phyloP scores from a whole-genome alignment of 2,329 filamentous ascomycete species.

The Ascochyta koolunga region DNA sequence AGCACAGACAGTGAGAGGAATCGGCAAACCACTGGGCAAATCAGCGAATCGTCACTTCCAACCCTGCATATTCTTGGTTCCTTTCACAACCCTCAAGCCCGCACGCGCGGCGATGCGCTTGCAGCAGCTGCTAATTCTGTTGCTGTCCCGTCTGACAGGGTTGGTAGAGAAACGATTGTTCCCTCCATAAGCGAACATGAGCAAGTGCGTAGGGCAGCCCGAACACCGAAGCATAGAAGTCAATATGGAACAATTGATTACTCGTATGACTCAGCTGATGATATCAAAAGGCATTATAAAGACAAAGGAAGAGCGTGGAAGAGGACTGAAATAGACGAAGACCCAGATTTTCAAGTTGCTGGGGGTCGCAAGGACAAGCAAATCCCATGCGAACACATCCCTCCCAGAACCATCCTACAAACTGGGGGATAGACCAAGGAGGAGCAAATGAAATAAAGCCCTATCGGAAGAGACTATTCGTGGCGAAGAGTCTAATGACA shows the following conservation, averaged over 20 bases:
- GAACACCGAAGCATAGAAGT: neutral
- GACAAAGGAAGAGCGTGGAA: neutral
- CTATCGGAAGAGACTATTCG: too few relatives aligned
- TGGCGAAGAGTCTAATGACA: neutral
- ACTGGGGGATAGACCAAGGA: neutral
- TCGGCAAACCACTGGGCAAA: neutral
- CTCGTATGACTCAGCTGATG: neutral
- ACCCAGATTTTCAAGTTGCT: neutral
- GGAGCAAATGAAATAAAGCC: neutral
- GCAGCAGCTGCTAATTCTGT: neutral
- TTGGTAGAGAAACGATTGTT: too few relatives aligned
- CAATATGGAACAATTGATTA: neutral
- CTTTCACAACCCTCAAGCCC: neutral
- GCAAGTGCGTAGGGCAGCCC: neutral
- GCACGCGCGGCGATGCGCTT: neutral
- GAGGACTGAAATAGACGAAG: neutral
- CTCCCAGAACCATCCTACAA: neutral
- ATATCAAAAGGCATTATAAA: neutral
- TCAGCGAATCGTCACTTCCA: neutral
- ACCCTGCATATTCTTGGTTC: neutral
- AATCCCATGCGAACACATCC: neutral
- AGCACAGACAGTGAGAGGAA: neutral
- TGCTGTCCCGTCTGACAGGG: neutral
- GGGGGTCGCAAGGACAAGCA: neutral
- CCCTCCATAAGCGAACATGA: too few relatives aligned